Evolutionary conservation across 2,329 filamentous ascomycete genomes (phyloP), one percentile per base, ranked within the genome.

Genomic region (Cyclaneusma minus): DNA sequence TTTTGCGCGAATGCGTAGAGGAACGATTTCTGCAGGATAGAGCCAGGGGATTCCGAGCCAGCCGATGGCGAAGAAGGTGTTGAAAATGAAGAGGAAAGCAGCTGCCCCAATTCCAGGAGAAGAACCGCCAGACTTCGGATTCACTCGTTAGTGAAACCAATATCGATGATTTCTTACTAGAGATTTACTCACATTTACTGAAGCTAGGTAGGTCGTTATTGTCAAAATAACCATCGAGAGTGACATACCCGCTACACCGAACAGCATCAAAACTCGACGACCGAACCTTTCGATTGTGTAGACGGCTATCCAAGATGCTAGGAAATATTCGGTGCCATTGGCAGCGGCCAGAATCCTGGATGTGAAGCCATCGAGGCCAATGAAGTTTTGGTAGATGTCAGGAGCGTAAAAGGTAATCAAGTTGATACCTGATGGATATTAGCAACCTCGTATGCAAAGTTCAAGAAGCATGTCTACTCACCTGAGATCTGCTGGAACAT

Each of bases 211-310:
- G n/a, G 40, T 44, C 13, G 35, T 38, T 20, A 42, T 45, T 2
- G 48, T 45, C 6, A 70, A 54, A 19, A 80, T 58, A 2, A 68
- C 62, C 76, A 82, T 81, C 23, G 68, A 72, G 3, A 58, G 44
- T 13, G 68, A 68, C 56, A 73, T 71, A 0, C 69, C 69, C 16
- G 63, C 51, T 0, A 68, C 68, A 25, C 75, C 76, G 35, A 80
- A 67, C 11, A 83, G 51, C 73, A 84, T 82, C 33, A 83, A 62
- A 41, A 67, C 65, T 11, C 77, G 63, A 15, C 78, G 69, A 7
- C 74, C 74, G 3, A 74, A 65, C 2, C 65, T 62, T 47, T 62
- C 58, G 27, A 62, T 59, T 3, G 52, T 45, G 10, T 49, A 48
- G 4, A 55, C 36, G 1, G 52, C 51, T 6, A 55, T 39, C 16